phyloP scores from a whole-genome alignment of 75 land plant species.

The Pinus tabuliformis region DNA sequence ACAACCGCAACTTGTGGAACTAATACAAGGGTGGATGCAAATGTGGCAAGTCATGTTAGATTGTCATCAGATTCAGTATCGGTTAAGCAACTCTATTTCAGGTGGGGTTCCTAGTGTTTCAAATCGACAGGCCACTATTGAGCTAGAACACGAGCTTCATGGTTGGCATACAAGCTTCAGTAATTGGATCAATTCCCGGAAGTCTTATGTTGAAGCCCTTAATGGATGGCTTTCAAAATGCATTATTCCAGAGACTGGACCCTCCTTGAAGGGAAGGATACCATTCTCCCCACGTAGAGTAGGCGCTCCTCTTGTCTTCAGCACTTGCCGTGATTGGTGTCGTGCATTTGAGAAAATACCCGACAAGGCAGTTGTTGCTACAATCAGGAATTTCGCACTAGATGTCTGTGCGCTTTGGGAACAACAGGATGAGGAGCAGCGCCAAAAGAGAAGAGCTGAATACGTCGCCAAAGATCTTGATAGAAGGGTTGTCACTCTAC shows the following conservation, averaged over 20 bases:
- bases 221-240: constrained; percentile 16
- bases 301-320: constrained; percentile 17
- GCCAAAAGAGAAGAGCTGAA: constrained; percentile 65
- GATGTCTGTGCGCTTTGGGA: constrained; percentile 14
- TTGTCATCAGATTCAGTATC: constrained; percentile 16
- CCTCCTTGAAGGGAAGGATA: not conserved
- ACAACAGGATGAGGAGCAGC: constrained; percentile 24
- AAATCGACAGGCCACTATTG: constrained; percentile 12
- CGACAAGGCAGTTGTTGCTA: constrained; percentile 23
- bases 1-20: constrained; percentile 80
- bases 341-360: constrained; percentile 29
- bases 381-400: no score
- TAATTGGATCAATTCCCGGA: constrained; percentile 11
- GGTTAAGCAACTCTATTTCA: not conserved
- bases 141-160: constrained; percentile 11
- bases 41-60: constrained; percentile 21
- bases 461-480: constrained; percentile 58
- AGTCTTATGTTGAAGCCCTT: constrained; percentile 11
- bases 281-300: not conserved
- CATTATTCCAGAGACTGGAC: constrained; percentile 3
- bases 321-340: constrained; percentile 2
- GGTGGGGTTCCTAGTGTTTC: constrained; percentile 14
- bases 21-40: constrained; percentile 49
- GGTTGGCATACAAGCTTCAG: constrained; percentile 10
- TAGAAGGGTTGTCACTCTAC: constrained; percentile 21